Conservation (phyloP, 2,329 filamentous ascomycete genomes). For the Aspergillus sp. region DNA sequence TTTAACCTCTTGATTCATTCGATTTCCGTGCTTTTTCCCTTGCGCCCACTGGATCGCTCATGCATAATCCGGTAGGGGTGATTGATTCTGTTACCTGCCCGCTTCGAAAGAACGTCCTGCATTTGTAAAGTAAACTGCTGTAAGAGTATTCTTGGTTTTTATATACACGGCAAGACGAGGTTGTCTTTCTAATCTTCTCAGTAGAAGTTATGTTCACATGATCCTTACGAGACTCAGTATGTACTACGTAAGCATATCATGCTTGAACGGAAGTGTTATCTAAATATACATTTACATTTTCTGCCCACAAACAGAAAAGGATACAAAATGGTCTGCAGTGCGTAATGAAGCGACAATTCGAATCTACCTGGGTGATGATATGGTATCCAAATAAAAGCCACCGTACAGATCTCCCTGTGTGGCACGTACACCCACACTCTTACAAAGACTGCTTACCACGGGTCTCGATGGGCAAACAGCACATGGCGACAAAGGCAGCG, state of each 20-base stretch:
- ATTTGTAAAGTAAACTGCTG: background rate
- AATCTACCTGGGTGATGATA: too few species aligned
- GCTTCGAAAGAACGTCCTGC: background rate
- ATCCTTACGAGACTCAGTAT: too few species aligned
- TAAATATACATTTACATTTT: too few species aligned
- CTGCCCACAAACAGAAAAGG: too few species aligned
- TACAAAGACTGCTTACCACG: conserved; percentile 43
- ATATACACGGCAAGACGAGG: conserved; percentile 1
- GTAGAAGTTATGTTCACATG: too few species aligned
- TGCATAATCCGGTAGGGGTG: background rate
- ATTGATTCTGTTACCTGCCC: background rate
- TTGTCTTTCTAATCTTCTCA: too few species aligned
- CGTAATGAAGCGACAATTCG: too few species aligned
- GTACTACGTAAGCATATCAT: too few species aligned
- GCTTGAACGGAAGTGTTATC: too few species aligned
- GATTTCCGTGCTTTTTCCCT: background rate
- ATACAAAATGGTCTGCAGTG: too few species aligned
- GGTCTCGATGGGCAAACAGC: conserved; percentile 47
- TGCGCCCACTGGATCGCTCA: background rate
- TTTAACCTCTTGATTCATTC: conserved; percentile 5
- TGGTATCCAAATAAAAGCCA: too few species aligned
- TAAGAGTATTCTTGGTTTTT: background rate
- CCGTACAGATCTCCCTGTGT: too few species aligned
- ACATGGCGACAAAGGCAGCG: conserved; percentile 47
- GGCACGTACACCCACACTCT: conserved; percentile 3